Base-by-base conservation (phyloP, 2,329 filamentous ascomycete species). In the Fusarium ambrosium region DNA sequence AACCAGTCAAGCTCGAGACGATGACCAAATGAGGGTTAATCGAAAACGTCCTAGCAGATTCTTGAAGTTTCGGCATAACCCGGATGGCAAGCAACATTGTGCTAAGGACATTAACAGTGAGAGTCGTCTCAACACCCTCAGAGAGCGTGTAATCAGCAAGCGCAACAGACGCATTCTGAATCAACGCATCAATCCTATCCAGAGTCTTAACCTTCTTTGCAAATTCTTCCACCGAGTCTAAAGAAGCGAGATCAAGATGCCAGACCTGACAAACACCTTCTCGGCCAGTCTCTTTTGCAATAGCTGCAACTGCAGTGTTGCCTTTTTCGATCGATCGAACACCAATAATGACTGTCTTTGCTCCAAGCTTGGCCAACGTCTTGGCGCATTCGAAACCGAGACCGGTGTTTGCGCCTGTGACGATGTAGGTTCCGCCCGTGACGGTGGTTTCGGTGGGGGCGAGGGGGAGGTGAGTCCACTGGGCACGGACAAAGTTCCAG, bases 61-160 rank as follows among this genome's bases (percentile, higher is more conserved):
- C 77, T 34, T 81, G 81, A 74, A 89, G 74, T 37, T 80, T 77
- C 0, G 87, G 87, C 20, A 89, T 75, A 56, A 88, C 68, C 39
- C 84, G 71, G 4, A 87, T 51, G 0, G 82, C 83, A 58, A 89
- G 80, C 41, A 88, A 78, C 41, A 86, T 84, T 0, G 85, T 88
- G 18, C 82, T 82, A 18, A 89, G 77, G 20, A 88, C 83, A 71
- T 89, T 89, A 65, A 88, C 82, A 4, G 84, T 85, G 37, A 88
- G 73, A n/a, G 81, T 83, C 13, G 72, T 72, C 76, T 88, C 86
- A 68, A 83, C 80, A 4, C 85, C 86, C 63, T 86, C 85, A n/a
- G 78, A 76, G 48, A 79, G 63, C 3, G 68, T 58, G 27, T 69
- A 77, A 4, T 61, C 37, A 8, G 56, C 13, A 10, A 71, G 64